Evolutionary conservation across 345 rosid genomes (phyloP).

Genomic region (Moringa oleifera): DNA sequence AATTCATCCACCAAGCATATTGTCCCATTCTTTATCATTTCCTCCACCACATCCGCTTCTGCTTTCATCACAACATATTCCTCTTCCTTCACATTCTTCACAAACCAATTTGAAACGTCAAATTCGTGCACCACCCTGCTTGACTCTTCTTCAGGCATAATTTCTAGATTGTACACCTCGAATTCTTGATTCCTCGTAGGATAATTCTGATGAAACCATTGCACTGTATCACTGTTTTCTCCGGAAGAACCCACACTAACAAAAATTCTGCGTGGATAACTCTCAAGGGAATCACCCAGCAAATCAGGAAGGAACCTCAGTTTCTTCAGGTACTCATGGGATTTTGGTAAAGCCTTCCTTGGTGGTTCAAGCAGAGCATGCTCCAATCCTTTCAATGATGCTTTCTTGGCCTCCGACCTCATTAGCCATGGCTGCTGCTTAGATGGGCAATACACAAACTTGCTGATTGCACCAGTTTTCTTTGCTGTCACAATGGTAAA

Average conservation of each 20-base stretch:
- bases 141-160: slow-evolving; percentile 20
- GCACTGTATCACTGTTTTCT: slow-evolving; percentile 44
- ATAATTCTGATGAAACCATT: slow-evolving; percentile 61
- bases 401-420: slow-evolving; percentile 52
- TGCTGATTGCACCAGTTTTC: no score
- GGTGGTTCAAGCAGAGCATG: slow-evolving; percentile 83
- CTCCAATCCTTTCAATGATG: slow-evolving; percentile 53
- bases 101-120: slow-evolving; percentile 65
- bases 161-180: slow-evolving; percentile 67
- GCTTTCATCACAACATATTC: slow-evolving; percentile 87
- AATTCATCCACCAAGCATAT: slow-evolving; percentile 68
- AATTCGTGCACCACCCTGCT: slow-evolving; percentile 16
- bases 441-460: no score
- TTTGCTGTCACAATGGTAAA: no score
- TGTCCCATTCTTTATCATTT: slow-evolving; percentile 54
- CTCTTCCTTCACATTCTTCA: slow-evolving; percentile 53
- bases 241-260: slow-evolving; percentile 52
- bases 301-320: slow-evolving; percentile 59
- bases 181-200: slow-evolving; percentile 62
- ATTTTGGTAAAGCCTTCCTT: slow-evolving; percentile 52
- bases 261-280: slow-evolving; percentile 58
- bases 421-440: no score
- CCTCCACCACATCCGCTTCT: slow-evolving; percentile 69
- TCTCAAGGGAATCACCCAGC: slow-evolving; percentile 48
- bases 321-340: slow-evolving; percentile 46